Conservation (phyloP, 2,329 filamentous ascomycete genomes). For the Ophiostoma sp. region DNA sequence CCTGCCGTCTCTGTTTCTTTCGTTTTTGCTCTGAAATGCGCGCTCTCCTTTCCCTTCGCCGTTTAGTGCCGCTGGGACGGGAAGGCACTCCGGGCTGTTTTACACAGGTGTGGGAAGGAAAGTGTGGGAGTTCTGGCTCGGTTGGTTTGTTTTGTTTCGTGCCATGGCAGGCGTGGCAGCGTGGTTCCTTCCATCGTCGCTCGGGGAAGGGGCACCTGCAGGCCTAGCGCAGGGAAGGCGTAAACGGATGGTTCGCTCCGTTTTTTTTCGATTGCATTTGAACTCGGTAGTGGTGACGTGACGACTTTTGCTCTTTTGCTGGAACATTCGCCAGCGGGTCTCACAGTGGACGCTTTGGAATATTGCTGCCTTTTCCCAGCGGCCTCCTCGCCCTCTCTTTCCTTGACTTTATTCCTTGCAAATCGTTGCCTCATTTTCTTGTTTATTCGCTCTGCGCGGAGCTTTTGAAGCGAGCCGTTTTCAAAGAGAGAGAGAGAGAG, state of each 20-base stretch:
- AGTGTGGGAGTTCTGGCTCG: neutral
- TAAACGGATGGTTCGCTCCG: conserved; percentile 17
- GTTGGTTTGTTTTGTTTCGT: conserved; percentile 7
- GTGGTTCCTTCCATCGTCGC: conserved; percentile 3
- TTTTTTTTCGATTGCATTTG: conserved; percentile 4
- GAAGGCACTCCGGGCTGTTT: conserved; percentile 8
- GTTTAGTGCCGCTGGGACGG: neutral
- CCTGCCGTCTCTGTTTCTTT: neutral
- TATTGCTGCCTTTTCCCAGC: neutral
- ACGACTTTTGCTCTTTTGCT: conserved; percentile 2
- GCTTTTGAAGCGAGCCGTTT: conserved; percentile 2
- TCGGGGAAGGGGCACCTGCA: conserved; percentile 17
- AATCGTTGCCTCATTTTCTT: conserved; percentile 1
- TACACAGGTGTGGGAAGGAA: neutral
- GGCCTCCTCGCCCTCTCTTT: neutral
- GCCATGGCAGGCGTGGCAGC: neutral
- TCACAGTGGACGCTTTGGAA: neutral
- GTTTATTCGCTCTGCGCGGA: neutral
- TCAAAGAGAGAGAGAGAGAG: neutral
- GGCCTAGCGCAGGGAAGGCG: neutral
- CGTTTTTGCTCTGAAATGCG: neutral
- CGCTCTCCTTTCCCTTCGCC: neutral
- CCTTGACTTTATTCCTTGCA: neutral
- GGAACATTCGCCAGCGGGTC: neutral
- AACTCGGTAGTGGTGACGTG: neutral